These are phyloP conservation scores for Melaleuca quinquenervia DNA, from an alignment of 345 rosid genomes.

Conservation along the genomic window DNA sequence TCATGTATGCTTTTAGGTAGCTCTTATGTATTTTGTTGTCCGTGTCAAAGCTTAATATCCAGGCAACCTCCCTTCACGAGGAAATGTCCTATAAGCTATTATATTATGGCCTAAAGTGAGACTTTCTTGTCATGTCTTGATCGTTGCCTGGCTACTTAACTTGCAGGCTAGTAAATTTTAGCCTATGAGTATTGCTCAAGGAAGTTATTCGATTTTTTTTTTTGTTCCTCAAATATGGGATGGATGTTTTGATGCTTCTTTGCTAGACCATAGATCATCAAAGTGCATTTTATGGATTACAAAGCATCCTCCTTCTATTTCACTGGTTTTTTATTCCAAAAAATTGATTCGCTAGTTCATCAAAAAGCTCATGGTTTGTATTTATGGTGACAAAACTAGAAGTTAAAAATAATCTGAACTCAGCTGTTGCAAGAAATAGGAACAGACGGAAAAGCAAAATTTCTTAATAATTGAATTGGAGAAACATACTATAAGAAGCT, in stretches of 20 bases:
- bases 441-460: not conserved
- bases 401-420: not conserved
- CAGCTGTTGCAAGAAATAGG: not conserved
- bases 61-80: not conserved
- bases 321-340: not conserved
- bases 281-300: not conserved
- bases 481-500: not conserved
- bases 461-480: not conserved
- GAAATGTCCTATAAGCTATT: not conserved
- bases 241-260: not conserved
- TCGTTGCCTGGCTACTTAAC: not conserved
- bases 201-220: not conserved
- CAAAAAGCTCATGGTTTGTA: not conserved
- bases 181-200: not conserved
- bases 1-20: not conserved
- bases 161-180: not conserved
- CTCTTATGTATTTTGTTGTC: not conserved
- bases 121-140: not conserved
- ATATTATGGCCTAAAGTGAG: not conserved
- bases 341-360: not conserved
- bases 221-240: not conserved
- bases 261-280: not conserved
- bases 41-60: not conserved
- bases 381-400: not conserved
- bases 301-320: not conserved